phyloP scores from a whole-genome alignment of 768 basidiomycete species.

The Lactarius sanguifluus region DNA sequence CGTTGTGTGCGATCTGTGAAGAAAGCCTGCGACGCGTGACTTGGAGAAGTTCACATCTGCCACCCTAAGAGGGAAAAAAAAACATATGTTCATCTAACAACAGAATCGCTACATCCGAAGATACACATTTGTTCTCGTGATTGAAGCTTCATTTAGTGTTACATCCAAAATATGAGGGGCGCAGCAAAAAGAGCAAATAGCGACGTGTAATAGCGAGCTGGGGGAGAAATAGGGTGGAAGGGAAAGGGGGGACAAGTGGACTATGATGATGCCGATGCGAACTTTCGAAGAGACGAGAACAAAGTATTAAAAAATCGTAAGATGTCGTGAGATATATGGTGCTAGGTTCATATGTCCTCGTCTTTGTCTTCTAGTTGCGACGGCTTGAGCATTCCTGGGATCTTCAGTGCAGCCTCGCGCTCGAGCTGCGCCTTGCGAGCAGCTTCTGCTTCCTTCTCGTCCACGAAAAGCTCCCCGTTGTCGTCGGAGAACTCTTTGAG shows the following conservation, averaged over 20 bases:
- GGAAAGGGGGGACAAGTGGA: conserved; percentile 14
- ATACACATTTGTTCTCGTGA: conserved; percentile 31
- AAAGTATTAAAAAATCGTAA: conserved; percentile 21
- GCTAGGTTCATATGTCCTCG: conserved; percentile 62
- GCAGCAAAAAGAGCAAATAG: conserved; percentile 27
- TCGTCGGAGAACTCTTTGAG: conserved; percentile 97
- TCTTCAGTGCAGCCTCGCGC: conserved; percentile 84
- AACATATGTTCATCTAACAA: conserved; percentile 14
- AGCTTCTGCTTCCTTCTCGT: conserved; percentile 90
- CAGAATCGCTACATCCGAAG: conserved; percentile 27
- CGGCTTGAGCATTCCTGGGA: conserved; percentile 98
- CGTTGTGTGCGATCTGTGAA: conserved; percentile 11
- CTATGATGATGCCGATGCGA: conserved; percentile 23
- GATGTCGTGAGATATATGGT: conserved; percentile 24
- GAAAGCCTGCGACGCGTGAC: conserved; percentile 9
- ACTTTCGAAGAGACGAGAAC: conserved; percentile 22
- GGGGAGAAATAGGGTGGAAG: conserved; percentile 16
- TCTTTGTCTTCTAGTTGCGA: conserved; percentile 93
- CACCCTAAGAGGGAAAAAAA: not conserved
- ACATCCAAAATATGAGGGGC: conserved; percentile 27
- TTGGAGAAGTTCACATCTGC: not conserved
- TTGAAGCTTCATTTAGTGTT: conserved; percentile 25
- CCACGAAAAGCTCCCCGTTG: conserved; percentile 87
- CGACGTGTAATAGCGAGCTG: conserved; percentile 25
- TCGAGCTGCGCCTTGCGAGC: conserved; percentile 78